Evolutionary conservation across 768 basidiomycete genomes (phyloP).

Genomic region (Naganishia vaughanmartiniae): DNA sequence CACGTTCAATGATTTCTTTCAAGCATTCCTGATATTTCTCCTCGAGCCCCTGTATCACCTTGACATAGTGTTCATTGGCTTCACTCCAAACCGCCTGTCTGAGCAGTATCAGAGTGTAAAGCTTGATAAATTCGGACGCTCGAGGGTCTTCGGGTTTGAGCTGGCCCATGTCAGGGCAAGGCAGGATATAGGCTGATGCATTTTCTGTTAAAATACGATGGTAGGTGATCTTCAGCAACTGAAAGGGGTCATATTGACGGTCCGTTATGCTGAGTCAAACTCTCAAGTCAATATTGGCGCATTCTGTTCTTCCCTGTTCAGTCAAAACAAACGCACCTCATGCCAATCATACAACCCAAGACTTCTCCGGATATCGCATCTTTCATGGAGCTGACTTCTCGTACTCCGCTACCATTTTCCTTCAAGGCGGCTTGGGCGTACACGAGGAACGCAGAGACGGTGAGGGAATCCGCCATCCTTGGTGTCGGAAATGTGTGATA

Average conservation of each 20-base stretch:
- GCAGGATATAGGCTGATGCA: background rate
- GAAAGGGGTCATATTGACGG: background rate
- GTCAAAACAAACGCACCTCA: background rate
- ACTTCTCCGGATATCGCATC: slow-evolving; percentile 1
- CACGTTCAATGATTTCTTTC: slow-evolving; percentile 20
- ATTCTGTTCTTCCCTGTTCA: too few relatives aligned
- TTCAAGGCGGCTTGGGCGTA: background rate
- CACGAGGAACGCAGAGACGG: background rate
- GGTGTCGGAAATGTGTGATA: background rate
- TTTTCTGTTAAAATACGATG: background rate
- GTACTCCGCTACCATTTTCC: background rate
- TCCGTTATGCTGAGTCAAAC: background rate
- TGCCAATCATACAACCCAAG: background rate
- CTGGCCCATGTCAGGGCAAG: background rate
- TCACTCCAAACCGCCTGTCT: slow-evolving; percentile 15
- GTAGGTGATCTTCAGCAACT: slow-evolving; percentile 3
- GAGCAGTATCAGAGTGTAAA: slow-evolving; percentile 6
- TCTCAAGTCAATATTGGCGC: background rate
- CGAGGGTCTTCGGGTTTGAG: background rate
- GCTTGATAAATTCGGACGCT: slow-evolving; percentile 9
- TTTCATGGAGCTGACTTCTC: background rate
- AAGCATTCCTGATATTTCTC: slow-evolving; percentile 6
- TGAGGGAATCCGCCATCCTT: slow-evolving; percentile 1
- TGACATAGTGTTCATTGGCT: slow-evolving; percentile 1
- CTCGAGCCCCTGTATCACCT: slow-evolving; percentile 15